phyloP scores from a whole-genome alignment of 108 stramenopile genomes.

The Conticribra weissflogii region DNA sequence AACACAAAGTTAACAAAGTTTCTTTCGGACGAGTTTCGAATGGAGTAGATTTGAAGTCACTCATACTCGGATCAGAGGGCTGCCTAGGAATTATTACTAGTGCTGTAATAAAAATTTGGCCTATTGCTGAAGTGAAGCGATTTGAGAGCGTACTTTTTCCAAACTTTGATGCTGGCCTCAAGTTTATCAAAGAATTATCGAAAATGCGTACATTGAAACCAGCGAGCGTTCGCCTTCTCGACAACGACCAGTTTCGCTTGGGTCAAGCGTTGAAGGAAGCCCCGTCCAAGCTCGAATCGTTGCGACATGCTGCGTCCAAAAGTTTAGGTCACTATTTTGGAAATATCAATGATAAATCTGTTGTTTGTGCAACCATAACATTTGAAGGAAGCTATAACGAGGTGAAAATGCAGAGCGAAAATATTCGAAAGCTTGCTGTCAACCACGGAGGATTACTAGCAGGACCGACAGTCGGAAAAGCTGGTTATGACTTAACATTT shows the following conservation, averaged over 20 bases:
- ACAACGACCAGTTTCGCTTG: conserved; percentile 92
- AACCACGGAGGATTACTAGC: conserved; percentile 74
- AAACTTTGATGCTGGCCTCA: conserved; percentile 75
- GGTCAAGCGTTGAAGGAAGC: conserved; percentile 84
- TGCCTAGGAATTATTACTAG: conserved; percentile 89
- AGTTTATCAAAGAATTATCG: conserved; percentile 75
- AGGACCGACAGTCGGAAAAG: conserved; percentile 75
- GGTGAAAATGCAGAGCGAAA: conserved; percentile 67
- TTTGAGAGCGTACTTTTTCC: conserved; percentile 81
- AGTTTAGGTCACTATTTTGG: conserved; percentile 37
- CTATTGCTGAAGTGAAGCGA: conserved; percentile 63
- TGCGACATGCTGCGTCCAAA: conserved; percentile 31
- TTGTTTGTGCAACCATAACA: conserved; percentile 87
- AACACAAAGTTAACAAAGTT: conserved; percentile 31
- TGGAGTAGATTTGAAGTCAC: conserved; percentile 76
- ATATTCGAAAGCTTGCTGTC: conserved; percentile 49
- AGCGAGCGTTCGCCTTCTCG: conserved; percentile 88
- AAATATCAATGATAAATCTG: conserved; percentile 46
- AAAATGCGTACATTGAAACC: conserved; percentile 61
- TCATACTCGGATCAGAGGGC: conserved; percentile 94
- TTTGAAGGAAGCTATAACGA: conserved; percentile 83
- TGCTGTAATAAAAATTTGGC: conserved; percentile 88
- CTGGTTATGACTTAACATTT: conserved; percentile 93
- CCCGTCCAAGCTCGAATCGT: conserved; percentile 43
- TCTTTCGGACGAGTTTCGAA: conserved; percentile 76